Conservation (phyloP, 495 filamentous ascomycete genomes). For the Aspergillus sclerotioniger region DNA sequence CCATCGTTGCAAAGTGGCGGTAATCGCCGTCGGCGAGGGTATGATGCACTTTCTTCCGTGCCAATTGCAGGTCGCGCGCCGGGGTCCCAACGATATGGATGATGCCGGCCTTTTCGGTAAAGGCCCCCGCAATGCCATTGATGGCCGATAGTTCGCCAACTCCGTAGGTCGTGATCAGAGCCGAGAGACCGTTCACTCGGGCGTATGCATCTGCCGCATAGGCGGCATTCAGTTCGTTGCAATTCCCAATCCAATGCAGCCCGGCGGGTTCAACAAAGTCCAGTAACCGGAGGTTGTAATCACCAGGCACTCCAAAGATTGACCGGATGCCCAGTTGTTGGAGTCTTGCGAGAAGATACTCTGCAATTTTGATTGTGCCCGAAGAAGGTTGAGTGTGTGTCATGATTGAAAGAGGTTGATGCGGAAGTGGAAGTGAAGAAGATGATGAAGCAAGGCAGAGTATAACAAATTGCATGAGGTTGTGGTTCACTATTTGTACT, state of each 20-base stretch:
- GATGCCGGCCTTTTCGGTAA: slow-evolving; percentile 72
- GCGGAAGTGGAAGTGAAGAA: too few species aligned
- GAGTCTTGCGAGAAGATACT: slow-evolving; percentile 70
- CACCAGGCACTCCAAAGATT: slow-evolving; percentile 69
- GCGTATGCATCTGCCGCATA: slow-evolving; percentile 84
- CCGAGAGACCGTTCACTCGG: slow-evolving; percentile 67
- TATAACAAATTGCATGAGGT: too few species aligned
- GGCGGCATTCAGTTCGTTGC: slow-evolving; percentile 80
- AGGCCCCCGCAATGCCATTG: slow-evolving; percentile 70
- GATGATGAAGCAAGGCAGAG: too few species aligned
- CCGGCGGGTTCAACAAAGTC: slow-evolving; percentile 64
- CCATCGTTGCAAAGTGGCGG: slow-evolving; percentile 37
- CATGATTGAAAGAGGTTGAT: too few species aligned
- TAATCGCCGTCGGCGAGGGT: slow-evolving; percentile 45
- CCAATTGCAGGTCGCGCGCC: slow-evolving; percentile 27
- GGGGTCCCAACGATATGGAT: slow-evolving; percentile 75
- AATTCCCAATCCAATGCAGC: slow-evolving; percentile 74
- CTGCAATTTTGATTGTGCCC: slow-evolving; percentile 38
- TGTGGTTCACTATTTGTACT: too few species aligned
- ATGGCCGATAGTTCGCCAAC: slow-evolving; percentile 76
- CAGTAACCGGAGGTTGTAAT: slow-evolving; percentile 69
- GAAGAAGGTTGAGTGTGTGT: too few species aligned
- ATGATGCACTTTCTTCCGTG: slow-evolving; percentile 41
- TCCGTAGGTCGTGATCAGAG: slow-evolving; percentile 76
- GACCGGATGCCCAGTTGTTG: slow-evolving; percentile 66